Evolutionary conservation across 768 basidiomycete genomes (phyloP).

Genomic region (Hericium coralloides): DNA sequence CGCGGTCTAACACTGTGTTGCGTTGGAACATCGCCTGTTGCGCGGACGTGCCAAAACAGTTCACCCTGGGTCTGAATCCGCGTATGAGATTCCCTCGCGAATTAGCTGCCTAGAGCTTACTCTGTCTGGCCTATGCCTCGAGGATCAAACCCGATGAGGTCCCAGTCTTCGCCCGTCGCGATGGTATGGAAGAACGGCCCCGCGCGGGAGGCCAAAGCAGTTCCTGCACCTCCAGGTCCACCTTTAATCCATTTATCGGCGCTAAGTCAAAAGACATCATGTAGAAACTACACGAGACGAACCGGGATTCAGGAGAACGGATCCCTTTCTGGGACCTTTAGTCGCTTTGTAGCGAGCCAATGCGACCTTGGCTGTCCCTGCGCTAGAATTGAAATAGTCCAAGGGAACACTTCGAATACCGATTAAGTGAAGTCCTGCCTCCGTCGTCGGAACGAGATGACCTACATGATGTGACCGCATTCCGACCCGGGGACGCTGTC

Average conservation of each 20-base stretch:
- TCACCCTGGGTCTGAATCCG: background rate
- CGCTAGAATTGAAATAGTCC: constrained; percentile 21
- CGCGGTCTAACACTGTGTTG: background rate
- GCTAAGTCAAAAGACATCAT: no score
- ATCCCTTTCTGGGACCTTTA: constrained; percentile 17
- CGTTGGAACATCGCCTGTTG: background rate
- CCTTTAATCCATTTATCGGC: background rate
- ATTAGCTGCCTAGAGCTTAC: constrained; percentile 13
- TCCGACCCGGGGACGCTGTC: constrained; percentile 10
- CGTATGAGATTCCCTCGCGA: no score
- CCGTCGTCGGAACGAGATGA: background rate
- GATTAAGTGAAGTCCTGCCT: background rate
- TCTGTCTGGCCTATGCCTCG: constrained; percentile 23
- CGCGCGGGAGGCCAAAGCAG: background rate
- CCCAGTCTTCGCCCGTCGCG: constrained; percentile 16
- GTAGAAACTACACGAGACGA: background rate
- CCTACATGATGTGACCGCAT: constrained; percentile 17
- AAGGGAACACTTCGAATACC: constrained; percentile 20
- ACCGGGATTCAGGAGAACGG: constrained; percentile 25
- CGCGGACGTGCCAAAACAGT: background rate
- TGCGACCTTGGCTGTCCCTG: constrained; percentile 22
- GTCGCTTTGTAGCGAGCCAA: constrained; percentile 22
- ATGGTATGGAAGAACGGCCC: constrained; percentile 7
- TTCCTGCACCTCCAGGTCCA: background rate
- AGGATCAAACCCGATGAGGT: constrained; percentile 23